Evolutionary conservation across 139 green algal genomes (phyloP).

Genomic region (Tetradesmus lagerheimii): DNA sequence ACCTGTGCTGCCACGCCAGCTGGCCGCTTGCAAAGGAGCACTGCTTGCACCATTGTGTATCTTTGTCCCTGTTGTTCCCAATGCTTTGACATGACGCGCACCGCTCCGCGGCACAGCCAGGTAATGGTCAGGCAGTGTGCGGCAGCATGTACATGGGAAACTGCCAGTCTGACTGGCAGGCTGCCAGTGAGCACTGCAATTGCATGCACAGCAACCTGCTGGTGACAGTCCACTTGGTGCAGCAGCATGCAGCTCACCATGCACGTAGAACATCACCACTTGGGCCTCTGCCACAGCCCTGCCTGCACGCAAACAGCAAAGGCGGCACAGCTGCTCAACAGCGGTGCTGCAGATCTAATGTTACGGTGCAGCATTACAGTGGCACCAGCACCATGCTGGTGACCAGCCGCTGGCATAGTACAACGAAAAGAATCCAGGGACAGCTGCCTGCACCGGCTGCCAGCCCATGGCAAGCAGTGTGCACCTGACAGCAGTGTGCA

Average conservation of each 20-base stretch:
- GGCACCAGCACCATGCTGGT: not conserved
- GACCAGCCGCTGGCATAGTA: not conserved
- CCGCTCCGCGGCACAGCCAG: too few relatives aligned
- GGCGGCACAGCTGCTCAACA: too few relatives aligned
- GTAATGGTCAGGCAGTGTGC: too few relatives aligned
- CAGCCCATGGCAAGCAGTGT: not conserved
- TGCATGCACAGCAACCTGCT: too few relatives aligned
- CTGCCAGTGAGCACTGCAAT: too few relatives aligned
- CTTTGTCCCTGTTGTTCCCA: too few relatives aligned
- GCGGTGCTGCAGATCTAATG: too few relatives aligned
- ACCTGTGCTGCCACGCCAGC: not conserved
- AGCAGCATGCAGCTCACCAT: conserved; percentile 29
- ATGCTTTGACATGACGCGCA: too few relatives aligned
- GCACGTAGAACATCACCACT: conserved; percentile 29
- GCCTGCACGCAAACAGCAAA: conserved; percentile 6
- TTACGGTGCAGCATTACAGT: not conserved
- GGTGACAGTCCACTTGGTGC: not conserved
- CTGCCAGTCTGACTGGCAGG: too few relatives aligned
- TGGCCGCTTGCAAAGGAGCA: not conserved
- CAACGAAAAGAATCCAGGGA: too few relatives aligned
- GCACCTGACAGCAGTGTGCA: not conserved
- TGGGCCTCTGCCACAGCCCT: not conserved
- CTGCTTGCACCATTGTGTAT: not conserved
- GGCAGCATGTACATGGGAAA: too few relatives aligned
- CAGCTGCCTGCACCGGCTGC: too few relatives aligned